phyloP scores from a whole-genome alignment of 2,329 filamentous ascomycete genomes.

The Diaporthe ilicicola region DNA sequence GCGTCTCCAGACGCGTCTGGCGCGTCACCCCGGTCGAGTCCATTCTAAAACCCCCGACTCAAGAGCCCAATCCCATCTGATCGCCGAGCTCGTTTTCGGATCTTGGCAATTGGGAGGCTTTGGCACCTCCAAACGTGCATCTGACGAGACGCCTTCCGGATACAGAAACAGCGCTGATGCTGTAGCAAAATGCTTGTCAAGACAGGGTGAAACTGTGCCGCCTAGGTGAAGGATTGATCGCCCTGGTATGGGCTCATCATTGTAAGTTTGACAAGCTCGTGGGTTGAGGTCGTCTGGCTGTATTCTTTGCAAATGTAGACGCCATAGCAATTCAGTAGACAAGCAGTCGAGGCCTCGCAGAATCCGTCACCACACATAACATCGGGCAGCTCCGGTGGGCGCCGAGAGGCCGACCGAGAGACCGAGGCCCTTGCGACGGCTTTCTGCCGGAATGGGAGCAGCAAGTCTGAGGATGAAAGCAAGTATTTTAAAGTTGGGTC shows the following conservation, averaged over 20 bases:
- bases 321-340: neutral
- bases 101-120: conserved; percentile 14
- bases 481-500: conserved; percentile 15
- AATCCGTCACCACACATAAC: neutral
- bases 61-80: conserved; percentile 18
- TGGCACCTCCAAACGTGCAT: conserved; percentile 17
- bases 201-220: conserved; percentile 7
- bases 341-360: neutral
- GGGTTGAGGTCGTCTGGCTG: neutral
- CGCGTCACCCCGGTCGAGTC: conserved; percentile 29
- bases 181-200: conserved; percentile 19
- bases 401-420: conserved; percentile 12
- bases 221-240: conserved; percentile 11
- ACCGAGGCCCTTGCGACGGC: conserved; percentile 7
- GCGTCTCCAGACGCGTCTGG: conserved; percentile 25
- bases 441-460: neutral
- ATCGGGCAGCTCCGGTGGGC: conserved; percentile 11
- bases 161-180: conserved; percentile 23
- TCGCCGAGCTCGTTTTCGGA: conserved; percentile 26
- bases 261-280: neutral
- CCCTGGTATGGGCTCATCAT: conserved; percentile 9
- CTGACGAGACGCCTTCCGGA: conserved; percentile 6
- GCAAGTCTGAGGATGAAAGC: conserved; percentile 6
- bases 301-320: neutral
- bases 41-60: conserved; percentile 19